A percentile compares a stretch with the other conserved stretches of the same genome.
Conservation (phyloP, 2,329 filamentous ascomycete species). For the Colletotrichum horii region DNA sequence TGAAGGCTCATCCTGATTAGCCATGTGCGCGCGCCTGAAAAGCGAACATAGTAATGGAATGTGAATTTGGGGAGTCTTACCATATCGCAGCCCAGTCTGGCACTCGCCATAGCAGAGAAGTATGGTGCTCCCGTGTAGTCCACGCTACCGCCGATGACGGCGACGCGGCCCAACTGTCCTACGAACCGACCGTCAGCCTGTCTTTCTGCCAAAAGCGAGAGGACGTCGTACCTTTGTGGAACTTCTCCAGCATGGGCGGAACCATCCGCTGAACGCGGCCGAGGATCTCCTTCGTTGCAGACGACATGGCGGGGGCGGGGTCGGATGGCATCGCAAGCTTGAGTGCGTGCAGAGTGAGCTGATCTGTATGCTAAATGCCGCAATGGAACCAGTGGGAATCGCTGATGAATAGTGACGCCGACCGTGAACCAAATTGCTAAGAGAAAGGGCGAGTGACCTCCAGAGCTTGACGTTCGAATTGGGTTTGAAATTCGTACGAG, state of each 20-base stretch:
- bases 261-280: constrained; percentile 86
- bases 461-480: background rate
- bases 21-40: background rate
- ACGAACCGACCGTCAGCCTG: background rate
- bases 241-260: constrained; percentile 92
- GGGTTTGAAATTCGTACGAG: background rate
- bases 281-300: constrained; percentile 76
- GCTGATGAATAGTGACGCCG: background rate
- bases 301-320: constrained; percentile 59
- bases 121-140: constrained; percentile 98
- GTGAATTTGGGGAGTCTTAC: constrained; percentile 47
- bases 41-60: background rate
- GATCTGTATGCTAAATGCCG: background rate
- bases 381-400: background rate
- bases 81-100: constrained; percentile 88
- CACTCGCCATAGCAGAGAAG: constrained; percentile 97
- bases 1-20: too few species aligned
- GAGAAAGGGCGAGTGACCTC: background rate
- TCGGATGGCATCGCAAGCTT: constrained; percentile 16
- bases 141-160: constrained; percentile 91
- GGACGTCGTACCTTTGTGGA: constrained; percentile 81
- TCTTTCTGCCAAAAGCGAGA: background rate
- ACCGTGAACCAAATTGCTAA: background rate
- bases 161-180: constrained; percentile 92
- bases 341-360: background rate